These are phyloP conservation scores for Cordyceps javanica DNA, from an alignment of 2,329 filamentous ascomycete genomes.

Conservation along the genomic window DNA sequence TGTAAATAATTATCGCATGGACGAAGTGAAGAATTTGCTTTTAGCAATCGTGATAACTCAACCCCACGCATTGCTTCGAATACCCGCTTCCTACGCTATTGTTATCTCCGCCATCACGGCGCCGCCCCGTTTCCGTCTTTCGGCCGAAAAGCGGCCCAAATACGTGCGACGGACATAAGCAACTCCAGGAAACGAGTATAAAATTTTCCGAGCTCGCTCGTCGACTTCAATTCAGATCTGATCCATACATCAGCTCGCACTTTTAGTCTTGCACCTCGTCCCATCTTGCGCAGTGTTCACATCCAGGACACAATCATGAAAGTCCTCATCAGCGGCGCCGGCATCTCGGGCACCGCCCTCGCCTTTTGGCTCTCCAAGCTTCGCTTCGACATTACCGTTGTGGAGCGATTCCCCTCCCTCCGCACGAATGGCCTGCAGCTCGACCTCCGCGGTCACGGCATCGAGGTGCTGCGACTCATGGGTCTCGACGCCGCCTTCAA, in stretches of 20 bases:
- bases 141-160: conserved; percentile 4
- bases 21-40: too few species aligned
- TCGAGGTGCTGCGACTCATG: conserved; percentile 46
- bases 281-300: not conserved
- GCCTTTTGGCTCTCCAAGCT: conserved; percentile 41
- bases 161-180: not conserved
- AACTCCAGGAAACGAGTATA: not conserved
- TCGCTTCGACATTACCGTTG: conserved; percentile 33
- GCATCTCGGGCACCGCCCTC: conserved; percentile 34
- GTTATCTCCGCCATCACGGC: not conserved
- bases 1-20: too few species aligned
- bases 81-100: not conserved
- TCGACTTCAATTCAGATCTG: not conserved
- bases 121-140: not conserved
- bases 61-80: not conserved
- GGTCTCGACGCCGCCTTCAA: conserved; percentile 40
- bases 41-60: not conserved
- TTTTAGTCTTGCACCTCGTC: not conserved
- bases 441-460: conserved; percentile 46
- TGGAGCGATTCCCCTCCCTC: conserved; percentile 35
- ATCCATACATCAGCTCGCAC: not conserved
- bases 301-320: conserved; percentile 11
- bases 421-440: conserved; percentile 45
- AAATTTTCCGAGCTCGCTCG: not conserved
- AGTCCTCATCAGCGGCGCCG: conserved; percentile 29